phyloP scores from a whole-genome alignment of 257 asterid species.

The Sherardia arvensis region DNA sequence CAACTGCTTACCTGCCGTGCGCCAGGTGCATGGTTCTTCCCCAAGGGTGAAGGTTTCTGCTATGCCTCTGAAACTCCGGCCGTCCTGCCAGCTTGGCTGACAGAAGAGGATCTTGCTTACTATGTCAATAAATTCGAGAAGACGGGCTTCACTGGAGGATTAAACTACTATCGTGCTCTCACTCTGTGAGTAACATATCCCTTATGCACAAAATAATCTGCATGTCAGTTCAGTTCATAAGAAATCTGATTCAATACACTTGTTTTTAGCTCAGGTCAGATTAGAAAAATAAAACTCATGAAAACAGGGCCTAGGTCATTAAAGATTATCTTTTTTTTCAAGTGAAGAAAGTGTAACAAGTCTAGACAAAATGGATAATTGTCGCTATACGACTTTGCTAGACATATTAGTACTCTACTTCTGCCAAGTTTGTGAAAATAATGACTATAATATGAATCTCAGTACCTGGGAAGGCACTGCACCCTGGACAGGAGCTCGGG shows the following conservation, averaged over 20 bases:
- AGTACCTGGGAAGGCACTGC: background rate
- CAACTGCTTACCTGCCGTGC: slow-evolving; percentile 43
- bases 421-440: background rate
- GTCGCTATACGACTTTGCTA: too few relatives aligned
- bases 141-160: slow-evolving; percentile 80
- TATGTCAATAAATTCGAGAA: slow-evolving; percentile 39
- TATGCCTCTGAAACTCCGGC: slow-evolving; percentile 25
- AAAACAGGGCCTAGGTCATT: too few relatives aligned
- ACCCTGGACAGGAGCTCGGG: background rate
- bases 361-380: too few relatives aligned
- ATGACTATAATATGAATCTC: background rate
- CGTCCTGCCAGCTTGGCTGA: slow-evolving; percentile 52
- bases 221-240: too few relatives aligned
- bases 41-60: slow-evolving; percentile 21
- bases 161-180: slow-evolving; percentile 79
- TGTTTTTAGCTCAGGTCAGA: background rate
- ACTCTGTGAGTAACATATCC: slow-evolving; percentile 32
- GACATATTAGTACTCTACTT: too few relatives aligned
- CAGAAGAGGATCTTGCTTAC: slow-evolving; percentile 53
- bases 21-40: slow-evolving; percentile 57
- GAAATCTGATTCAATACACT: background rate
- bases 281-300: background rate
- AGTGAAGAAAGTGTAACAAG: slow-evolving; percentile 24
- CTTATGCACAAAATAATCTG: background rate
- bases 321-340: background rate